Evolutionary conservation across 257 asterid genomes (phyloP).

Genomic region (Ilex asprella): DNA sequence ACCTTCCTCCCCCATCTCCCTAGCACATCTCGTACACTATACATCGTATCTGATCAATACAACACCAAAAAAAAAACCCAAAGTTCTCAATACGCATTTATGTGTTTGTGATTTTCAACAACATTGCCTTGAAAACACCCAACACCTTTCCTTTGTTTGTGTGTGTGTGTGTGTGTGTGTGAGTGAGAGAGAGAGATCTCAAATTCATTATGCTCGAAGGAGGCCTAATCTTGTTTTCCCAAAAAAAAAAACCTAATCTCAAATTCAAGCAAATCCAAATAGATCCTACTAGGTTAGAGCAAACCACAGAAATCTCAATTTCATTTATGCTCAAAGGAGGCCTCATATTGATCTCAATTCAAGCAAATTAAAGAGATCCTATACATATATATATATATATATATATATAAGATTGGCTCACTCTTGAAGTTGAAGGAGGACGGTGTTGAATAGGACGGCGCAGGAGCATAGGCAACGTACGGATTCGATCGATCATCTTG

Average conservation of each 20-base stretch:
- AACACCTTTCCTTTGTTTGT: too few species aligned
- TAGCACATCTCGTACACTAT: slow-evolving; percentile 63
- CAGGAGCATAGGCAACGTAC: slow-evolving; percentile 51
- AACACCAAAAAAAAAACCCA: neutral
- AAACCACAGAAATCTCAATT: too few species aligned
- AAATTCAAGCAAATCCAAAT: neutral
- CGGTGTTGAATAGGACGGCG: slow-evolving; percentile 32
- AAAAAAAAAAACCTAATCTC: slow-evolving; percentile 1
- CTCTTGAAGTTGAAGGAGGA: slow-evolving; percentile 72
- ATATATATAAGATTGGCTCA: slow-evolving; percentile 11
- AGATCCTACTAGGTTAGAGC: too few species aligned
- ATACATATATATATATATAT: neutral
- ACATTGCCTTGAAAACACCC: neutral
- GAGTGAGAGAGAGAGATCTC: too few species aligned
- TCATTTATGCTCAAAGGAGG: too few species aligned
- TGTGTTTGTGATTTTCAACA: slow-evolving; percentile 5
- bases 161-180: too few species aligned
- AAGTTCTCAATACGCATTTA: neutral
- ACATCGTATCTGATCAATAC: slow-evolving; percentile 62
- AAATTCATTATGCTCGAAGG: too few species aligned
- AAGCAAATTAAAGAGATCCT: too few species aligned
- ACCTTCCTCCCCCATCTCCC: slow-evolving; percentile 92
- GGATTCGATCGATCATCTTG: slow-evolving; percentile 59
- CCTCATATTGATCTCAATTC: too few species aligned
- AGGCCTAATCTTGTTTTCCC: neutral